Evolutionary conservation across 2,329 filamentous ascomycete species (phyloP), one percentile per base, ranked within the genome.

Genomic region (Epicoccum sorghinum): DNA sequence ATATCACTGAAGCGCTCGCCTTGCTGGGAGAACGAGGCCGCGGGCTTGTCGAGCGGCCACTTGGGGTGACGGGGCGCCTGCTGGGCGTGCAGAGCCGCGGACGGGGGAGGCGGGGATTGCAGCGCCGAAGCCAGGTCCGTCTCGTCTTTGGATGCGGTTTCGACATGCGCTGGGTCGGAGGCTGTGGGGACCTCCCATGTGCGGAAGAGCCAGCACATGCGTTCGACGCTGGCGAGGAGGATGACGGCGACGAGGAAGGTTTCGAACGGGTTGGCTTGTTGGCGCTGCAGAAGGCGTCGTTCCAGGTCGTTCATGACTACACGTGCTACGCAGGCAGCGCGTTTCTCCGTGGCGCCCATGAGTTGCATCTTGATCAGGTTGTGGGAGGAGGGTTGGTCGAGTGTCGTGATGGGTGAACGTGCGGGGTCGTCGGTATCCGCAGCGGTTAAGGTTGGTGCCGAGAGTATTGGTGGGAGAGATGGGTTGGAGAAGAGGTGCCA

Each of bases 171-270:
- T 10, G 36, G 3, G 3, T 50, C 46, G 25, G 41, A 22, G 12
- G 52, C 39, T 9, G 41, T 40, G 1, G 58, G 56, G 1, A 62
- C 47, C 42, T 83, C 80, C 80, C 80, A 84, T 1, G 75, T 79
- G 29, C 77, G 79, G 70, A 83, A 86, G 3, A 85, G 72, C 77
- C 82, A 84, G 64, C 82, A 82, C 71, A 83, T 84, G 48, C 83
- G 78, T 70, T 86, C 84, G 12, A 85, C 81, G 57, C 82, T 85
- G 53, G 81, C 83, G 23, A 87, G 73, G 0, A 86, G 73, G 13
- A 86, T 76, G n/a, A 86, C 75, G 0, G 83, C 78, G 4, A 82
- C 80, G n/a, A 87, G 70, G 64, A 85, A 86, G 0, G 83, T 86
- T 55, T 83, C 81, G 51, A 86, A 85, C 40, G 79, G 79, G 46